Evolutionary conservation across 2,329 filamentous ascomycete species (phyloP), one percentile per base, ranked within the genome.

Genomic region (Colletotrichum brevisporum): DNA sequence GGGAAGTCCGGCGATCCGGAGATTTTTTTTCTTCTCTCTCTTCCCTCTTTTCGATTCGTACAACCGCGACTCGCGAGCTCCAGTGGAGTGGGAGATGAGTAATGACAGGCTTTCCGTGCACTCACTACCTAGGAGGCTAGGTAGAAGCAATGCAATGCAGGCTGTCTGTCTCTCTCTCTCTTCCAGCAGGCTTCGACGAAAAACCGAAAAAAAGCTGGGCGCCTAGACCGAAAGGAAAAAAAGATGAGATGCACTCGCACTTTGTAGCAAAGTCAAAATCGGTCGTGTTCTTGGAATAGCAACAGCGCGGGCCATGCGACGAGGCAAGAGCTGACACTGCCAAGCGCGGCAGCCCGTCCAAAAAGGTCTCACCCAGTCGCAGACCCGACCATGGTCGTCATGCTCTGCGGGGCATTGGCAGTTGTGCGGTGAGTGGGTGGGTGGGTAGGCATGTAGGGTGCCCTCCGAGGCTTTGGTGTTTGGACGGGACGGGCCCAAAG

Each of bases 331-430:
- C 67, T 70, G 67, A 70, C 67, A 70, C 67, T 68, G 67, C 67
- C 67, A 70, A 70, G 67, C 52, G 67, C 67, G 48, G 59, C 67
- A 70, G 59, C 52, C 61, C 57, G 63, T 60, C 56, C 36, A 27
- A 55, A 55, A 60, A 67, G 66, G 62, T 67, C 62, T 66, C 67
- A 69, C 52, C 43, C 55, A 69, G 67, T 69, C 62, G 55, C 67
- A 67, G 67, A 67, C 31, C 55, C 36, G 62, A 39, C 64, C 63
- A 43, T 66, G 55, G 63, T 69, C 63, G 62, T 67, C 67, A 69
- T 61, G 62, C 62, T 56, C 43, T 15, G 56, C 51, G 55, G 67
- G 66, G 55, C 31, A 52, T 36, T 36, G 31, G 31, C 31, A 36
- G 31, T 6, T 36, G 31, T 36, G 31, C 31, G 31, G 31, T 36